Evolutionary conservation across 2,329 filamentous ascomycete genomes (phyloP).

Genomic region (Penicillium sp.): DNA sequence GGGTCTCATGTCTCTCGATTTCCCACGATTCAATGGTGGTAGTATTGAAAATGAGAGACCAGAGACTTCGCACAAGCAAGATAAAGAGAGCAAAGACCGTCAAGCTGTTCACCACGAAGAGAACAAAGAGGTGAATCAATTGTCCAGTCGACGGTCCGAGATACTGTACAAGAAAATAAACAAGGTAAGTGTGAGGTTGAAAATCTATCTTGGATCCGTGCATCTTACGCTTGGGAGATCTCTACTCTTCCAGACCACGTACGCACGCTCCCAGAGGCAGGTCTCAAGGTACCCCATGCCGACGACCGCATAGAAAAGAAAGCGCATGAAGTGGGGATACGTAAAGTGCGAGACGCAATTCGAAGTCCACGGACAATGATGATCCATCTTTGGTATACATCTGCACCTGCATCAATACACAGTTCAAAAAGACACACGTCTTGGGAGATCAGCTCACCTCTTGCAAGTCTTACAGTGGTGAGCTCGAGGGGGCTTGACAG

Average conservation of each 20-base stretch:
- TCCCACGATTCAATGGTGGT: constrained; percentile 63
- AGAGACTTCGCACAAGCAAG: constrained; percentile 50
- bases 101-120: constrained; percentile 51
- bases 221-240: constrained; percentile 52
- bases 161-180: constrained; percentile 39
- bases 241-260: constrained; percentile 51
- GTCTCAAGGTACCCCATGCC: constrained; percentile 53
- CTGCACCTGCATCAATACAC: constrained; percentile 26
- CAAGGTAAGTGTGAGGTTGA: constrained; percentile 1
- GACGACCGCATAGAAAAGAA: constrained; percentile 54
- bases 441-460: constrained; percentile 39
- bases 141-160: constrained; percentile 51
- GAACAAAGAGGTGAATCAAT: constrained; percentile 50
- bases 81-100: constrained; percentile 52
- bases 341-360: constrained; percentile 63
- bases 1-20: constrained; percentile 44
- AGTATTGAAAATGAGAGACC: constrained; percentile 52
- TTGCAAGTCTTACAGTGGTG: constrained; percentile 61
- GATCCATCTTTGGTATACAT: constrained; percentile 61
- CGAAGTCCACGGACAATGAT: constrained; percentile 61
- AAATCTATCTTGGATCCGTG: not conserved
- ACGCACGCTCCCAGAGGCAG: constrained; percentile 47
- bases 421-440: too few relatives aligned
- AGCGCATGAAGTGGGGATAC: constrained; percentile 60
- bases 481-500: constrained; percentile 55